A percentile compares a stretch with the other conserved stretches of the same genome.
Conservation (phyloP, 495 filamentous ascomycete genomes). For the Chlorociboria aeruginascens region DNA sequence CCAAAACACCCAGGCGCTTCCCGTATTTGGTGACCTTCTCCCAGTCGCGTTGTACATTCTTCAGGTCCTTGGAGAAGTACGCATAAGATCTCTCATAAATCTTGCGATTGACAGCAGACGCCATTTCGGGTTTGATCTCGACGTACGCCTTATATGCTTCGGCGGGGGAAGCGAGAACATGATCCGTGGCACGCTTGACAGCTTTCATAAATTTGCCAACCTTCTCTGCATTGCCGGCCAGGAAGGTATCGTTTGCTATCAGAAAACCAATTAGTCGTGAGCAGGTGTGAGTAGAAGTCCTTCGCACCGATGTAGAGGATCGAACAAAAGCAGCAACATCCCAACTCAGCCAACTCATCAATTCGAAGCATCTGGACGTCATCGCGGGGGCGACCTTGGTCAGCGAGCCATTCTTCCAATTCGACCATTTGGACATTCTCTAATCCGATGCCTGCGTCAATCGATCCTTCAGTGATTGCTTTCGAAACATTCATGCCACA, state of each 20-base stretch:
- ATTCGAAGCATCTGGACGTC: slow-evolving; percentile 66
- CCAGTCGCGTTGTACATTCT: slow-evolving; percentile 61
- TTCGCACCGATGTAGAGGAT: slow-evolving; percentile 51
- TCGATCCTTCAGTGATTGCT: slow-evolving; percentile 51
- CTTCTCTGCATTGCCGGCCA: slow-evolving; percentile 45
- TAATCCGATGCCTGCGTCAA: slow-evolving; percentile 59
- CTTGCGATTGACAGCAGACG: slow-evolving; percentile 50
- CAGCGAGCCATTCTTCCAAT: slow-evolving; percentile 53
- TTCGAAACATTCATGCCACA: slow-evolving; percentile 53
- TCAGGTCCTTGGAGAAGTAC: slow-evolving; percentile 57
- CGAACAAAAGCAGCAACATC: slow-evolving; percentile 66
- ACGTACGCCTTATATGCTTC: slow-evolving; percentile 50
- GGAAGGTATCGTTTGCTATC: slow-evolving; percentile 47
- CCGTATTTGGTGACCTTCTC: slow-evolving; percentile 58
- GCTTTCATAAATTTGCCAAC: slow-evolving; percentile 47
- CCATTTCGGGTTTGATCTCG: slow-evolving; percentile 58
- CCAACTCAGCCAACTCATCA: slow-evolving; percentile 57
- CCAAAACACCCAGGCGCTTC: slow-evolving; percentile 50
- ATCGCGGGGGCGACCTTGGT: slow-evolving; percentile 43
- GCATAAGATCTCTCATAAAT: slow-evolving; percentile 62
- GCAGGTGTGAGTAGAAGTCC: not conserved
- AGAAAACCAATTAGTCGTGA: not conserved
- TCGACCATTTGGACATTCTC: slow-evolving; percentile 69
- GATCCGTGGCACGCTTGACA: slow-evolving; percentile 54
- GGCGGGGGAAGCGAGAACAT: slow-evolving; percentile 46